Evolutionary conservation across 768 basidiomycete species (phyloP).

Genomic region (Rhodotorula toruloides): DNA sequence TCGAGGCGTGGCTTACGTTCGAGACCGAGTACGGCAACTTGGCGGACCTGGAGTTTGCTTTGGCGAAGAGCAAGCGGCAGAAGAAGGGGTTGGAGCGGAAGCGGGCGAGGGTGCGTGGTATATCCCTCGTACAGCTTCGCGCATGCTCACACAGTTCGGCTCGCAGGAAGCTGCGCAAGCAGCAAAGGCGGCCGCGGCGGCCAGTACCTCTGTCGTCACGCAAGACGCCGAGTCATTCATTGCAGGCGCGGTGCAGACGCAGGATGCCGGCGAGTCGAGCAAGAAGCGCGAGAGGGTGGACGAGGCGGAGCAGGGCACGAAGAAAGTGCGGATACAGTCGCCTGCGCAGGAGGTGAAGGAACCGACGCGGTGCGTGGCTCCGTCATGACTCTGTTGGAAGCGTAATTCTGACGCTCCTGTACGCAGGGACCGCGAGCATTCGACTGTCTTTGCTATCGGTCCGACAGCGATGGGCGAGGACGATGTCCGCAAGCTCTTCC

Average conservation of each 20-base stretch:
- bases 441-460: constrained; percentile 79
- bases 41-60: constrained; percentile 49
- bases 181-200: not conserved
- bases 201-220: too few relatives aligned
- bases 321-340: constrained; percentile 42
- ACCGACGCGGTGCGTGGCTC: constrained; percentile 23
- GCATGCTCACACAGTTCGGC: not conserved
- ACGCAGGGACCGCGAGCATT: constrained; percentile 85
- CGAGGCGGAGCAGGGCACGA: not conserved
- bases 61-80: constrained; percentile 36
- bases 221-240: constrained; percentile 26
- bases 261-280: not conserved
- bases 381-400: not conserved
- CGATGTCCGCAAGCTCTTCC: constrained; percentile 69
- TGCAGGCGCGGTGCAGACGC: constrained; percentile 37
- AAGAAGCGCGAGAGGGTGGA: constrained; percentile 30
- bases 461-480: constrained; percentile 58
- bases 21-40: constrained; percentile 76
- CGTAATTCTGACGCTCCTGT: not conserved
- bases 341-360: not conserved
- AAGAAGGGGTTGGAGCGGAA: constrained; percentile 51
- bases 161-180: constrained; percentile 40
- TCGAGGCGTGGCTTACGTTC: constrained; percentile 84
- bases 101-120: constrained; percentile 19
- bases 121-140: too few relatives aligned